Percentiles rank a stretch among this genome's conserved stretches.
Evolutionary conservation across 2,329 filamentous ascomycete species (phyloP).

Genomic region (Aspergillus hortae): DNA sequence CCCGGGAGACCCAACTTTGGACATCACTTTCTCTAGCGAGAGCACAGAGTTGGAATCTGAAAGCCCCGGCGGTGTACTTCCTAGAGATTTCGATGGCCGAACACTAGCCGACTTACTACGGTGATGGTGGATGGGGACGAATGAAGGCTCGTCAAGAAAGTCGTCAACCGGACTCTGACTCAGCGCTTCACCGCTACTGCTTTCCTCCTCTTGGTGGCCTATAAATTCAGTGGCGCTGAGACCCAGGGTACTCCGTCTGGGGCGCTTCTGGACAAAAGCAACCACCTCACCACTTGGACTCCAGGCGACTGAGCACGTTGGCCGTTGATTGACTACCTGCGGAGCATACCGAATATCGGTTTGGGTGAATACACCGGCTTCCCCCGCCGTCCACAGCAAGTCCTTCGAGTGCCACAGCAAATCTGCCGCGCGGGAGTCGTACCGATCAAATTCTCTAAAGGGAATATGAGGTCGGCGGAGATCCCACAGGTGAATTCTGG

Average conservation of each 20-base stretch:
- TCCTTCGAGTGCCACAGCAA: slow-evolving; percentile 63
- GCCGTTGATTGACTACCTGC: slow-evolving; percentile 56
- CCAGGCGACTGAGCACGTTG: slow-evolving; percentile 55
- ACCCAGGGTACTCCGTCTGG: slow-evolving; percentile 39
- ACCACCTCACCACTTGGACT: slow-evolving; percentile 57
- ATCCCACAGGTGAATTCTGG: slow-evolving; percentile 62
- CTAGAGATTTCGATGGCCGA: slow-evolving; percentile 51
- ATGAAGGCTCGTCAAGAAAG: slow-evolving; percentile 53
- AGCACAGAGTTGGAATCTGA: slow-evolving; percentile 47
- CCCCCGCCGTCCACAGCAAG: slow-evolving; percentile 61
- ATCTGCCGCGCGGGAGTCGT: slow-evolving; percentile 54
- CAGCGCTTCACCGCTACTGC: slow-evolving; percentile 46
- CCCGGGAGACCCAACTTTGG: slow-evolving; percentile 37
- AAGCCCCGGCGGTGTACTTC: slow-evolving; percentile 51
- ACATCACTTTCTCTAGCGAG: slow-evolving; percentile 50
- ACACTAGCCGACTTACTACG: slow-evolving; percentile 45
- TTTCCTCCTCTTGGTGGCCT: slow-evolving; percentile 39
- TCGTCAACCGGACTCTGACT: slow-evolving; percentile 56
- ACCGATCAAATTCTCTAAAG: slow-evolving; percentile 58
- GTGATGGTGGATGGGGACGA: slow-evolving; percentile 47
- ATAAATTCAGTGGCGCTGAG: slow-evolving; percentile 41
- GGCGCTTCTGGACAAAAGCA: slow-evolving; percentile 52
- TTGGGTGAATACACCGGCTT: slow-evolving; percentile 60
- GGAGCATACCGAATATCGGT: slow-evolving; percentile 59
- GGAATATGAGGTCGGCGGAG: slow-evolving; percentile 60